Conservation (phyloP, 2,329 filamentous ascomycete species). For the Penicillium sp. region DNA sequence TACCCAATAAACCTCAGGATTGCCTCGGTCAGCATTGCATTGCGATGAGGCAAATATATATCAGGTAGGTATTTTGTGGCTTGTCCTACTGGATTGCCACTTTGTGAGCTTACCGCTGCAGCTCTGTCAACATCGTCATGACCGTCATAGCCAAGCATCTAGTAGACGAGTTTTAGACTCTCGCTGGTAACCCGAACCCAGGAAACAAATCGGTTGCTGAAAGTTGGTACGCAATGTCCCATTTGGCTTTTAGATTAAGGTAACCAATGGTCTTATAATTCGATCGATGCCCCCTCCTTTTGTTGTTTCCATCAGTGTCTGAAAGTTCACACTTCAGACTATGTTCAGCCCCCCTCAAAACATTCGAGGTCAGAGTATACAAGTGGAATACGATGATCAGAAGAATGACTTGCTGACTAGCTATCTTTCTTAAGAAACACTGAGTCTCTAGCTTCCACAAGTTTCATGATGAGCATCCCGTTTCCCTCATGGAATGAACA, state of each 20-base stretch:
- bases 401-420: not conserved
- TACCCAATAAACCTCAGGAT: constrained; percentile 22
- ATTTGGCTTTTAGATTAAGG: constrained; percentile 13
- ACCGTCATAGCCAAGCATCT: constrained; percentile 11
- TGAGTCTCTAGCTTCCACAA: not conserved
- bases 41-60: constrained; percentile 17
- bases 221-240: constrained; percentile 13
- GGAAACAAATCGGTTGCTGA: constrained; percentile 5
- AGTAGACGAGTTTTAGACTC: constrained; percentile 14
- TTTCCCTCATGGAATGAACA: constrained; percentile 39
- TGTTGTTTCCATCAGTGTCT: constrained; percentile 25
- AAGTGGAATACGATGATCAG: not conserved
- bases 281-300: constrained; percentile 12
- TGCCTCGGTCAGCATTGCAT: constrained; percentile 15
- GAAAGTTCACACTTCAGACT: constrained; percentile 2
- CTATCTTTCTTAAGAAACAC: not conserved
- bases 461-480: constrained; percentile 34
- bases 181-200: constrained; percentile 16
- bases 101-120: constrained; percentile 10
- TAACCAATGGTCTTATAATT: constrained; percentile 18
- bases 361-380: not conserved
- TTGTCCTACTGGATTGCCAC: constrained; percentile 22
- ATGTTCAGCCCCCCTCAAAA: not conserved
- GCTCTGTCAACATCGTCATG: constrained; percentile 21
- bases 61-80: not conserved